phyloP scores from a whole-genome alignment of 257 asterid species.

The Solanum neorickii region DNA sequence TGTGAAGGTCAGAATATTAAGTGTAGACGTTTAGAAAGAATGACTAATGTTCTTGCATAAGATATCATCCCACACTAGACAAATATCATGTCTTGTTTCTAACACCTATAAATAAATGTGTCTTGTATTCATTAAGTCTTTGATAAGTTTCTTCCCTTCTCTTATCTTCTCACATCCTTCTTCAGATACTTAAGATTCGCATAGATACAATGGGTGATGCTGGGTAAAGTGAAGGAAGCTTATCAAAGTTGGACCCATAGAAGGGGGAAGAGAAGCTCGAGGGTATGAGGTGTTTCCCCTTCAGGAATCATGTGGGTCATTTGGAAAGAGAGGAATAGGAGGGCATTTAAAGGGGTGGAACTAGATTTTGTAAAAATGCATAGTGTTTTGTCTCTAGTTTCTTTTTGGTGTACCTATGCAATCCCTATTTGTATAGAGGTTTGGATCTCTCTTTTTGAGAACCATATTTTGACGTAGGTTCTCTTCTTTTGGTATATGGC shows the following conservation, averaged over 20 bases:
- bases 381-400: not conserved
- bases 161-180: not conserved
- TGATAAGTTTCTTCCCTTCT: not conserved
- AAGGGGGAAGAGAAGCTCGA: not conserved
- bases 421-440: not conserved
- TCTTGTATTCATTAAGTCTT: not conserved
- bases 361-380: not conserved
- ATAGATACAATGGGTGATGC: not conserved
- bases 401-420: not conserved
- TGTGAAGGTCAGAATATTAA: not conserved
- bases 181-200: not conserved
- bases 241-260: not conserved
- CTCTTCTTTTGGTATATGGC: not conserved
- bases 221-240: not conserved
- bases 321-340: not conserved
- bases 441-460: not conserved
- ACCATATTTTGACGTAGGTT: not conserved
- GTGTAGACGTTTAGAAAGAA: not conserved
- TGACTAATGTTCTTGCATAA: not conserved
- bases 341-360: not conserved
- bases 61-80: not conserved
- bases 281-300: not conserved
- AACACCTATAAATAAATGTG: not conserved
- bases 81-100: not conserved
- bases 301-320: not conserved